Conservation (phyloP, 306 rosid genomes). For the Trifolium repens region DNA sequence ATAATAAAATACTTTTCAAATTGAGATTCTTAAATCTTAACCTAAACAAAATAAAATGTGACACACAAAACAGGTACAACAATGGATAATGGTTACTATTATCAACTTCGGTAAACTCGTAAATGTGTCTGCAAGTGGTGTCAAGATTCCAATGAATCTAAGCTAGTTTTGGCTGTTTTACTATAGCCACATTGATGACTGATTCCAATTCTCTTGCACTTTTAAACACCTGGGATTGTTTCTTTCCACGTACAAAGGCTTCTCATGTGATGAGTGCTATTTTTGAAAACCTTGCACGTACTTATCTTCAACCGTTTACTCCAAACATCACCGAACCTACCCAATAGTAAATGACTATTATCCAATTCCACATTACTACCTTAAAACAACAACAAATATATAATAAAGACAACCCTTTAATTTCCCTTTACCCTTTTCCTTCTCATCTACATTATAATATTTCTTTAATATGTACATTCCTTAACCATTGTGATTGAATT, state of each 20-base stretch:
- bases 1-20: slow-evolving; percentile 6
- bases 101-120: slow-evolving; percentile 32
- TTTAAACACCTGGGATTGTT: slow-evolving; percentile 40
- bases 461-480: slow-evolving; percentile 4
- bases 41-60: no score
- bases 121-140: slow-evolving; percentile 30
- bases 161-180: slow-evolving; percentile 18
- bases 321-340: slow-evolving; percentile 51
- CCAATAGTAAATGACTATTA: slow-evolving; percentile 35
- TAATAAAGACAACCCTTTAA: not conserved
- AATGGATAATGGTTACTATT: slow-evolving; percentile 1
- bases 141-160: slow-evolving; percentile 31
- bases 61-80: not conserved
- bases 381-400: not conserved
- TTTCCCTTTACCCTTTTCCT: no score
- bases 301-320: slow-evolving; percentile 61
- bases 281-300: slow-evolving; percentile 41
- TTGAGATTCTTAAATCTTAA: slow-evolving; percentile 6
- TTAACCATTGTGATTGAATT: not conserved
- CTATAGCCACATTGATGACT: slow-evolving; percentile 11
- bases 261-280: slow-evolving; percentile 13
- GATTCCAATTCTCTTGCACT: slow-evolving; percentile 27
- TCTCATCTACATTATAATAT: no score
- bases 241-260: slow-evolving; percentile 45
- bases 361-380: slow-evolving; percentile 8